Evolutionary conservation across 1,139 yeast species (phyloP), one percentile per base, ranked within the genome.

Genomic region (Blastobotrys niveus): DNA sequence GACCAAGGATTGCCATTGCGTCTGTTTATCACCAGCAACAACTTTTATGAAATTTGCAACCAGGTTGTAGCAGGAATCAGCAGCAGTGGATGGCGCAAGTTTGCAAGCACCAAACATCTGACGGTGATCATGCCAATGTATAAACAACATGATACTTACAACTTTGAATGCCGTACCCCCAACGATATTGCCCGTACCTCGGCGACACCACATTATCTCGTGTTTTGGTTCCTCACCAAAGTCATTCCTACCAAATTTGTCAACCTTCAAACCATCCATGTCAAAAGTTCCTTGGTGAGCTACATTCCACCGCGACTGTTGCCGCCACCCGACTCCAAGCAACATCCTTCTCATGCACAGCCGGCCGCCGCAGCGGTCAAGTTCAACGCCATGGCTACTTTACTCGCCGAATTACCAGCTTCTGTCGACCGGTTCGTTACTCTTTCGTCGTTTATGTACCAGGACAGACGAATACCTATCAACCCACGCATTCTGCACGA

Each of bases 171-270:
- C 34, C 25, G 34, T 19, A 15, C 15, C 10, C 6, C 20, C 9
- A 31, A 41, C 10, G 44, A 41, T 27, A 18, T 41, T 3, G 12
- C 10, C 8, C 34, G 44, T 12, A 32, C 34, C 5, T 14, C 8
- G 8, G n/a, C 14, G 10, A 9, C 20, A 5, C 44, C 44, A n/a
- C 44, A 41, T 17, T 29, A 20, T 31, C 18, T 41, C 19, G 31
- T 41, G 19, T 34, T 15, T n/a, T 41, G 44, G 44, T 35, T 41
- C 18, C 12, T 34, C 25, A 14, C 24, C 12, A 34, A 41, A n/a
- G 33, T 34, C 7, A 29, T 41, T 6, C 44, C 44, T 10, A n/a
- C 24, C 3, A 29, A 27, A 19, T 29, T 34, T 7, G 27, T 34
- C 30, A 29, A 35, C 17, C 21, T 41, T 12, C n/a, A 35, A 9